These are phyloP conservation scores for Plasmopara muralis DNA, from an alignment of 352 stramenopile genomes.

Conservation along the genomic window DNA sequence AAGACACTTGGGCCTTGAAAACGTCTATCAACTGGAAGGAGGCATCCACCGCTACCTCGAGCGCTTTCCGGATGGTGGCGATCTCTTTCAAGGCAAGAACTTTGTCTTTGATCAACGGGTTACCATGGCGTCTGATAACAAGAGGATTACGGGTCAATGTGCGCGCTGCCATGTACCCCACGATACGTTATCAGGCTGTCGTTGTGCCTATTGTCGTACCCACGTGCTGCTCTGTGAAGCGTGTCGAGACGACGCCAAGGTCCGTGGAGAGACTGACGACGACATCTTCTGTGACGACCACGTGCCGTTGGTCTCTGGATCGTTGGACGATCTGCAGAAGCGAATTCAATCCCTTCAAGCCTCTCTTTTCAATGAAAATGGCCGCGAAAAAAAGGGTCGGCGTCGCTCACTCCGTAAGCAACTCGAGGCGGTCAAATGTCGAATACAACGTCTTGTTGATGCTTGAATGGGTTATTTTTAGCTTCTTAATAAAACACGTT, in stretches of 20 bases:
- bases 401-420: constrained; percentile 78
- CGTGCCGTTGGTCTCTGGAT: constrained; percentile 38
- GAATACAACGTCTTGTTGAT: constrained; percentile 38
- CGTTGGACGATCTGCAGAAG: constrained; percentile 28
- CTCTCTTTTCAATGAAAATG: constrained; percentile 10
- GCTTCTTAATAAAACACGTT: no score
- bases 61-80: constrained; percentile 58
- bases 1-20: constrained; percentile 51
- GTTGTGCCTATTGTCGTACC: constrained; percentile 73
- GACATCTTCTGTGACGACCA: constrained; percentile 60
- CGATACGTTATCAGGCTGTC: constrained; percentile 54
- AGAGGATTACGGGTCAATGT: constrained; percentile 57
- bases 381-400: constrained; percentile 41
- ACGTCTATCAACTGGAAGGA: constrained; percentile 74
- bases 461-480: constrained; percentile 2
- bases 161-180: constrained; percentile 47
- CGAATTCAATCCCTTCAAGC: constrained; percentile 28
- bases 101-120: constrained; percentile 85
- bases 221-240: constrained; percentile 66
- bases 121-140: constrained; percentile 47
- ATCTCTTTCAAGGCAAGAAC: constrained; percentile 76
- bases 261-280: constrained; percentile 17
- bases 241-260: no score
- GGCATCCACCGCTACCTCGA: constrained; percentile 84
- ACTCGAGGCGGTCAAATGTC: constrained; percentile 51